Conservation (phyloP, 805 yeast genomes). For the Saccharomycopsis schoenii region DNA sequence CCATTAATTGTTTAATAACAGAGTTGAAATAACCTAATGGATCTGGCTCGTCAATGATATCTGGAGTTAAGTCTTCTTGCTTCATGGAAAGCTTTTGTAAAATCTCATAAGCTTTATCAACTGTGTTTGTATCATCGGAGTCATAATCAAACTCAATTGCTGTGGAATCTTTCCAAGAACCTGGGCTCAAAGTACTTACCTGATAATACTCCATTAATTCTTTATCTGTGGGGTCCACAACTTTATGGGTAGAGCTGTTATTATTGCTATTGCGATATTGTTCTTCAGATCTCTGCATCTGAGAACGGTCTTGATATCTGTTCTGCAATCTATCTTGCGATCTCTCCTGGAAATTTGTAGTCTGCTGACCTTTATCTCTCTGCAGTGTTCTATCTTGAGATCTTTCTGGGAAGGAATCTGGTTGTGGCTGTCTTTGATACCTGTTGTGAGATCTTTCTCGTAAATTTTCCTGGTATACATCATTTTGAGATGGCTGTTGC, state of each 20-base stretch:
- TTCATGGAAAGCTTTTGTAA: conserved; percentile 24
- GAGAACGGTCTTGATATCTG: background rate
- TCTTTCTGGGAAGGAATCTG: background rate
- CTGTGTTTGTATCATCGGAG: conserved; percentile 21
- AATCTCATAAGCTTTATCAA: conserved; percentile 27
- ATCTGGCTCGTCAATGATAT: conserved; percentile 34
- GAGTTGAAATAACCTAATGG: conserved; percentile 48
- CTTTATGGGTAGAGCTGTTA: background rate
- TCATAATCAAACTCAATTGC: conserved; percentile 21
- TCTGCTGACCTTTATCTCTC: background rate
- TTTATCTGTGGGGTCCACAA: conserved; percentile 19
- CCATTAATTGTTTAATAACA: conserved; percentile 32
- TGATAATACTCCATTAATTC: conserved; percentile 32
- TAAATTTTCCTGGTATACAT: background rate
- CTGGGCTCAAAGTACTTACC: conserved; percentile 34
- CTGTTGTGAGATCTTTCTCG: background rate
- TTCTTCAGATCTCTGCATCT: background rate
- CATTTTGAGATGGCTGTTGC: background rate
- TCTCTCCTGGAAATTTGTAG: background rate
- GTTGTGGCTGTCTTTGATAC: background rate
- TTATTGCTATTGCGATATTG: background rate
- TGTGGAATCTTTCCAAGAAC: conserved; percentile 29
- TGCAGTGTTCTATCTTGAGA: background rate
- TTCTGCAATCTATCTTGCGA: background rate
- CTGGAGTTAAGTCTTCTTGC: conserved; percentile 21